phyloP scores from a whole-genome alignment of 2,329 filamentous ascomycete species.

The Cladorrhinum sp. region DNA sequence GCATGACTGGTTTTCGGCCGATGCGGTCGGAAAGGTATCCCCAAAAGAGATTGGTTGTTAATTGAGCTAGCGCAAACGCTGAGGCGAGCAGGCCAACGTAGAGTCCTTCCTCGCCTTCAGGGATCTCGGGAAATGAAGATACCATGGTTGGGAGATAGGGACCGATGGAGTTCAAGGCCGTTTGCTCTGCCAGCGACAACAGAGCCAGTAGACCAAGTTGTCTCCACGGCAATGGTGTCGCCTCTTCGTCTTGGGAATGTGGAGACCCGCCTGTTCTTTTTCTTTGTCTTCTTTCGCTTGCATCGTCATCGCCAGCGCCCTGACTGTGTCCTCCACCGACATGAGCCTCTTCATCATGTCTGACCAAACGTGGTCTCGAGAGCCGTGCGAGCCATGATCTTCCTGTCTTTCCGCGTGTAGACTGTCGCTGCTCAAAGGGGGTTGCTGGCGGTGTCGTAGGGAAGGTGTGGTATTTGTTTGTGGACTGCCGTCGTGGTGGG shows the following conservation, averaged over 20 bases:
- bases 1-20: slow-evolving; percentile 77
- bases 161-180: slow-evolving; percentile 91
- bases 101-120: slow-evolving; percentile 67
- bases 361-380: not conserved
- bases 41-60: slow-evolving; percentile 90
- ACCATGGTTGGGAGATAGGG: slow-evolving; percentile 96
- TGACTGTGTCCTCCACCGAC: not conserved
- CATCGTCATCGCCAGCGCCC: not conserved
- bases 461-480: slow-evolving; percentile 75
- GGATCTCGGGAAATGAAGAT: slow-evolving; percentile 76
- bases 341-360: not conserved
- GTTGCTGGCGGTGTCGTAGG: slow-evolving; percentile 70
- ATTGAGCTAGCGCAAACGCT: slow-evolving; percentile 86
- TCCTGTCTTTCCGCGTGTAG: slow-evolving; percentile 5
- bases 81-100: slow-evolving; percentile 91
- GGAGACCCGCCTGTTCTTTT: slow-evolving; percentile 26
- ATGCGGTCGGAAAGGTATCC: slow-evolving; percentile 77
- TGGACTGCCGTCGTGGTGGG: slow-evolving; percentile 38
- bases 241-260: slow-evolving; percentile 14
- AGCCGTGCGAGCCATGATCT: not conserved
- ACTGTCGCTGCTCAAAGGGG: slow-evolving; percentile 44
- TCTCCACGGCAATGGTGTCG: slow-evolving; percentile 72
- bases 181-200: slow-evolving; percentile 90
- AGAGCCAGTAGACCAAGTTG: slow-evolving; percentile 84
- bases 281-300: slow-evolving; percentile 7